Base-by-base conservation (phyloP, 2,329 filamentous ascomycete genomes). In the Herpotrichia juniperi region DNA sequence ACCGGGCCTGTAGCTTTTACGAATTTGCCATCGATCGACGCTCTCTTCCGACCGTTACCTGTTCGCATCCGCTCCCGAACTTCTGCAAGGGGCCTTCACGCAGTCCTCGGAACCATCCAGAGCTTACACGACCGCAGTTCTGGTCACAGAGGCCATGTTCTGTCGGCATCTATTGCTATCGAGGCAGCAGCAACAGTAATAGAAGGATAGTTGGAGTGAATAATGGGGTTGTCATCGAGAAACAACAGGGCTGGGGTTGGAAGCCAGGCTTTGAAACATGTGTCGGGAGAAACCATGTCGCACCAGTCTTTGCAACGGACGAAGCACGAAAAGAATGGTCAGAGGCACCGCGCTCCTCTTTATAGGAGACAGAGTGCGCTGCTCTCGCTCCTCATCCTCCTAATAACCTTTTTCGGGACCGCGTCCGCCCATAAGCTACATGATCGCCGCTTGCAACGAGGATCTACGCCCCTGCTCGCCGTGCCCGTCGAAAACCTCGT, bases 221-320 rank as follows among this genome's bases (percentile, higher is more conserved):
- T 14, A 7, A 9, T 14, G 37, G 19, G 37, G 34, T 21, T 4
- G 34, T 28, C 12, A 12, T 28, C 26, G 7, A 37, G 34, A 37
- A 3, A 7, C 16, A 7, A 9, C 7, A 21, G 19, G 37, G 34
- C 12, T 4, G 34, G 7, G 7, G 26, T 28, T 12, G 7, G 21
- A 17, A 37, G 34, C 8, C 34, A 48, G 51, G 53, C 57, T 35
- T 54, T 62, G 48, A 58, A 58, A 58, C 54, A 50, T 50, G 55
- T 59, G 48, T 59, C 66, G 57, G 57, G 53, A 61, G 51, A 12
- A 28, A 12, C 60, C 55, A 57, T 64, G 69, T 71, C 65, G 64
- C 68, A 71, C 69, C 69, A 72, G 37, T 8, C 37, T n/a, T 40
- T 21, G 21, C 19, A 7, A 21, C 37, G 19, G 21, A 24, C 22